These are phyloP conservation scores for Chaetomium sp. DNA, from an alignment of 2,329 filamentous ascomycete genomes.

Conservation along the genomic window DNA sequence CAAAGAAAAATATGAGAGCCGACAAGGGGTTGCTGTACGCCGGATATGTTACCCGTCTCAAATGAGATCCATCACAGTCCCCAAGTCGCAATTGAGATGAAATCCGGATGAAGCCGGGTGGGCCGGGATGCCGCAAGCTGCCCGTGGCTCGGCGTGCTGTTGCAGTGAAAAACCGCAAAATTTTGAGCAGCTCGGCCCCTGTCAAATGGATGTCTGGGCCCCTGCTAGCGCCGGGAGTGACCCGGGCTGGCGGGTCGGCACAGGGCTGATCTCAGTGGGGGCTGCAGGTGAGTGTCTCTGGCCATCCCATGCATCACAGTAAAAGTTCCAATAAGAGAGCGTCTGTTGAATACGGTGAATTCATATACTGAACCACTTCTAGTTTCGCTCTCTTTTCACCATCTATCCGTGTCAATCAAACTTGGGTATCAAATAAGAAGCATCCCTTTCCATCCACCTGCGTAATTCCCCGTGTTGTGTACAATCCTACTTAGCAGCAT, in stretches of 20 bases:
- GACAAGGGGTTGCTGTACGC: too few species aligned
- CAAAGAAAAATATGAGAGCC: too few species aligned
- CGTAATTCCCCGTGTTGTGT: neutral
- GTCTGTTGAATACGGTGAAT: neutral
- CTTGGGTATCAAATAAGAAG: constrained; percentile 7
- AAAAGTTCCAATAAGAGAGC: neutral
- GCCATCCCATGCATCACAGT: neutral
- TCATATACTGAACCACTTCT: neutral
- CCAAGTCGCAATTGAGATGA: neutral
- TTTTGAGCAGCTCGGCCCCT: constrained; percentile 10
- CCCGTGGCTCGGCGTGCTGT: neutral
- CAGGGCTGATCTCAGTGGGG: constrained; percentile 3
- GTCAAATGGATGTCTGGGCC: constrained; percentile 2
- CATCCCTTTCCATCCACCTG: neutral
- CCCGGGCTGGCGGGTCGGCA: constrained; percentile 6
- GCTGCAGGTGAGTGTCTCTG: neutral
- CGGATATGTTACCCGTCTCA: too few species aligned
- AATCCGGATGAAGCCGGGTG: neutral
- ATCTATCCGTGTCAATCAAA: neutral
- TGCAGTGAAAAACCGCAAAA: constrained; percentile 8
- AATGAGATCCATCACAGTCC: too few species aligned
- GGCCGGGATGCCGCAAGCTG: neutral
- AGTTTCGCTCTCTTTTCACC: neutral
- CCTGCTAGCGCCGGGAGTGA: constrained; percentile 16
- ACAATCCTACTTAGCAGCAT: constrained; percentile 24